Evolutionary conservation across 129 eudicot species (phyloP).

Genomic region (Flaveria ramosissima): DNA sequence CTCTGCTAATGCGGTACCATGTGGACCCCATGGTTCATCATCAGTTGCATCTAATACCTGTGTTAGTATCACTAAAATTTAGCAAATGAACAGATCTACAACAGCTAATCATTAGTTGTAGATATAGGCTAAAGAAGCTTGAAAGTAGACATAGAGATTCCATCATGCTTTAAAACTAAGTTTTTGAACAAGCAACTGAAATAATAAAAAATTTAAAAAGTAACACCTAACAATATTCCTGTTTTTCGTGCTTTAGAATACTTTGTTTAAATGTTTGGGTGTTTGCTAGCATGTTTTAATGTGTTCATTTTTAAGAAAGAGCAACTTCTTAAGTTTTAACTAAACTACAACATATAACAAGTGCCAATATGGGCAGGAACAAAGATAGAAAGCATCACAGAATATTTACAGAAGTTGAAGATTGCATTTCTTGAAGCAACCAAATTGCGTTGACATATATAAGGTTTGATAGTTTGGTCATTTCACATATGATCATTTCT

Average conservation of each 20-base stretch:
- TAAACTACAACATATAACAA: constrained; percentile 13
- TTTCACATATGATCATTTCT: background rate
- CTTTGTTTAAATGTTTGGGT: background rate
- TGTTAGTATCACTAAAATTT: constrained; percentile 14
- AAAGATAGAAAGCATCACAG: background rate
- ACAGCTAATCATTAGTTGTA: background rate
- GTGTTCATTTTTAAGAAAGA: background rate
- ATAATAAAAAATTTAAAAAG: background rate
- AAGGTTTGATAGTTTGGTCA: background rate
- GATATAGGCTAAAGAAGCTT: background rate
- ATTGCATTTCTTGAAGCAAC: constrained; percentile 1
- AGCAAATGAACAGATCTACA: constrained; percentile 13
- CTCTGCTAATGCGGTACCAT: constrained; percentile 93
- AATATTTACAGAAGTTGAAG: background rate
- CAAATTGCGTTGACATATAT: background rate
- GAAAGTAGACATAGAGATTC: constrained; percentile 1
- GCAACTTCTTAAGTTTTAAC: background rate
- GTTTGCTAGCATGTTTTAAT: background rate
- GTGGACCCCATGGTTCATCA: constrained; percentile 99
- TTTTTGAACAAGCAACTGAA: constrained; percentile 18
- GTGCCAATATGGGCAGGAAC: constrained; percentile 1
- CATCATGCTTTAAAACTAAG: background rate
- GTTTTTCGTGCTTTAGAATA: background rate
- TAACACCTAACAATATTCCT: background rate
- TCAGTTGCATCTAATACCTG: constrained; percentile 98